Evolutionary conservation across 2,329 filamentous ascomycete genomes (phyloP), one percentile per base, ranked within the genome.

Genomic region (Colletotrichum australisinense): DNA sequence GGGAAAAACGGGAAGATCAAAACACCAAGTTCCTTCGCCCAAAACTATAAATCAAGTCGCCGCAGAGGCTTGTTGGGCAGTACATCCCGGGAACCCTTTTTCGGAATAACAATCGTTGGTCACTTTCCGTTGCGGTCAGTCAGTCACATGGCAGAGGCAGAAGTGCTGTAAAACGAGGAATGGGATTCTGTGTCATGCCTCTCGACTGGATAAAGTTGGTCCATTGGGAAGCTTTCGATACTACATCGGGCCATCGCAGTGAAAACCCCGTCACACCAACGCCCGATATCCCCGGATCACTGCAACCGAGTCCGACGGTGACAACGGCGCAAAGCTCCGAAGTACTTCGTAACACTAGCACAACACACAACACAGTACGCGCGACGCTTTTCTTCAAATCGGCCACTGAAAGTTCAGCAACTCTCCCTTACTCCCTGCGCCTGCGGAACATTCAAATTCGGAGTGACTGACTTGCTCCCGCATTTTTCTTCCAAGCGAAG

Each of bases 31-130:
- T 24, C 53, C 46, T 56, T 65, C 69, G 55, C 42, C 46, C 63
- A 71, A 72, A 73, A 73, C 62, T 69, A 70, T 65, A 71, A 52
- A n/a, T 0, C 2, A 24, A 63, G 22, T 53, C 49, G 71, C 62
- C 35, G 71, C 55, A 71, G 62, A 73, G 46, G 60, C 19, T 66
- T 73, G 56, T 71, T 58, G 46, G 56, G 32, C 56, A 57, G 46
- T 49, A 19, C 19, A 62, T 66, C 67, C 67, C 38, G 46, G 42
- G 67, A 28, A 11, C 28, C 56, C 9, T 5, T 11, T 67, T 2
- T 42, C 38, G 38, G 9, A 24, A 56, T 35, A 49, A 56, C 42
- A 30, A n/a, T 30, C 63, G 32, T 8, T 19, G 35, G 53, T 53
- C 30, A 28, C 28, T 4, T 49, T 38, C 58, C 24, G 11, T 58